Base-by-base conservation (phyloP, 2,329 filamentous ascomycete species). In the Hysterium pulicare region DNA sequence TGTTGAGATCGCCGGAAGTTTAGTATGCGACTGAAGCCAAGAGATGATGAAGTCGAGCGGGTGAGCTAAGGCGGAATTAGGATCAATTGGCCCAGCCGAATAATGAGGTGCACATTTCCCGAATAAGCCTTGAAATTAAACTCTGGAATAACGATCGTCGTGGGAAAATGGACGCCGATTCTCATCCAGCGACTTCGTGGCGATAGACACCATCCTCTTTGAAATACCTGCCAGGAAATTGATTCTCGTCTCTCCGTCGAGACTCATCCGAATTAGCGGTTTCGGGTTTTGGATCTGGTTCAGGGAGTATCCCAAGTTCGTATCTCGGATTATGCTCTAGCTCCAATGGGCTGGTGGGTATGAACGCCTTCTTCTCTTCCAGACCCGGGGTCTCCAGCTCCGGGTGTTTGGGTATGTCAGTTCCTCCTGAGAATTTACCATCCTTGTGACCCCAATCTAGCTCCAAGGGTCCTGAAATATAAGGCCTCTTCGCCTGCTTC, bases 331-430 rank as follows among this genome's bases (percentile, higher is more conserved):
- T 13, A 32, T 17, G 16, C 26, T 44, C 42, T 30, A 44, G 16
- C 30, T 44, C 42, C 22, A 22, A 22, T 20, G 42, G 42, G 8
- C n/a, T 23, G 13, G 31, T 40, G 7, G 42, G 36, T 20, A 44
- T 40, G 8, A 28, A 4, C 10, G 42, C 36, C 9, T 19, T 13
- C 5, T 16, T 34, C 20, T 38, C 34, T 3, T 16, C 24, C 6
- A 5, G 5, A 6, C 9, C n/a, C 16, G n/a, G 10, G 3, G n/a
- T 10, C 4, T 20, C n/a, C 32, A 34, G 11, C 17, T 34, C 4
- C 4, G 21, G 8, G 9, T 15, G n/a, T 23, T 38, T 26, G 8
- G 22, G 9, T 9, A 24, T 15, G 22, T n/a, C 20, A n/a, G 11
- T 7, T 2, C 10, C 9, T 15, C 15, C 35, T 20, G 19, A 6